Evolutionary conservation across 257 asterid species (phyloP).

Genomic region (Cynanchum wilfordii): DNA sequence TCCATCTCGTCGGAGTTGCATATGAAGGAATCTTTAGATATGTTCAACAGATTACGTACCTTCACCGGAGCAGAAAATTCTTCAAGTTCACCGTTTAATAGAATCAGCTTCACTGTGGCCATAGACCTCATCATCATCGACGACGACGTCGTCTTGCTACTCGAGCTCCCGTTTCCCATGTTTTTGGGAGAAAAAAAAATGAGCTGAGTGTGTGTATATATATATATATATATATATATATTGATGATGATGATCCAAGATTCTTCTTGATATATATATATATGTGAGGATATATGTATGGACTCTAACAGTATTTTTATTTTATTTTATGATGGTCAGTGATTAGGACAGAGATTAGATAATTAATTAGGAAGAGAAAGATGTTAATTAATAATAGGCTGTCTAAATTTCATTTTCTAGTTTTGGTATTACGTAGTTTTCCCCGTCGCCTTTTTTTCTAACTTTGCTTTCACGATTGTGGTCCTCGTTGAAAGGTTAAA

Average conservation of each 20-base stretch:
- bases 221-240: not conserved
- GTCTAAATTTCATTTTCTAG: not conserved
- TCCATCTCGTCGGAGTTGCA: conserved; percentile 39
- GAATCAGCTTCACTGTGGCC: conserved; percentile 24
- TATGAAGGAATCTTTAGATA: conserved; percentile 10
- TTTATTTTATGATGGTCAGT: not conserved
- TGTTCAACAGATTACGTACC: conserved; percentile 7
- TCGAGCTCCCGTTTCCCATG: conserved; percentile 17
- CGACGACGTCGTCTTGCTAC: not conserved
- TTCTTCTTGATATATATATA: not conserved
- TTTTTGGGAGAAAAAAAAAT: not conserved
- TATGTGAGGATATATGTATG: not conserved
- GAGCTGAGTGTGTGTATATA: no score
- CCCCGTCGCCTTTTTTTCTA: not conserved
- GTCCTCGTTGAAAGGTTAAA: not conserved
- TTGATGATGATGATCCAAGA: not conserved
- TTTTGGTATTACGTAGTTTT: not conserved
- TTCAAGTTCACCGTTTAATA: conserved; percentile 18
- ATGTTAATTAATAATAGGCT: not conserved
- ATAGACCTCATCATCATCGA: not conserved
- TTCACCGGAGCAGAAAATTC: conserved; percentile 20
- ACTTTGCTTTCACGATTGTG: not conserved
- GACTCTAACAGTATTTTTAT: no score
- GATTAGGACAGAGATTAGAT: not conserved
- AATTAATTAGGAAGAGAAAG: not conserved